Conservation (phyloP, 2,329 filamentous ascomycete species). For the Penicillium sp. region DNA sequence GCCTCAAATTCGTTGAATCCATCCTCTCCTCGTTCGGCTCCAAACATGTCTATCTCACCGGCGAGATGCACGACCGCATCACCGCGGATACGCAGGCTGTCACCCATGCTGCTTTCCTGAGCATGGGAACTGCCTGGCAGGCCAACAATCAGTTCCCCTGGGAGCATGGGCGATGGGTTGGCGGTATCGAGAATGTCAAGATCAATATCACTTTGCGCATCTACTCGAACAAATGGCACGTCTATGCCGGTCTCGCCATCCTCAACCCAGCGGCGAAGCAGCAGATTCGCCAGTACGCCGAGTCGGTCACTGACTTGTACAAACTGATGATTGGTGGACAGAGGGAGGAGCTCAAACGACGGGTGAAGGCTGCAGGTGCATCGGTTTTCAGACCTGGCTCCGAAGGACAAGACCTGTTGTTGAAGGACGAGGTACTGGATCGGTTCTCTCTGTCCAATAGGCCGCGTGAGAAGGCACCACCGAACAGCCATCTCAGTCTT, state of each 20-base stretch:
- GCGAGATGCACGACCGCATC: constrained; percentile 88
- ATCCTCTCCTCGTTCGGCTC: constrained; percentile 81
- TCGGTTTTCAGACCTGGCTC: constrained; percentile 60
- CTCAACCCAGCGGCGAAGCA: constrained; percentile 87
- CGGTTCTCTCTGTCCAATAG: constrained; percentile 77
- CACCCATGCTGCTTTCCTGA: constrained; percentile 93
- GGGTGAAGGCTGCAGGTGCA: constrained; percentile 77
- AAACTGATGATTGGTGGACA: constrained; percentile 94
- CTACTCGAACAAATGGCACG: constrained; percentile 99
- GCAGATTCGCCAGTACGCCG: constrained; percentile 92
- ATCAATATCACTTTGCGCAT: constrained; percentile 97
- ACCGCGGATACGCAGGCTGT: constrained; percentile 98
- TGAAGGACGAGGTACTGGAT: constrained; percentile 78
- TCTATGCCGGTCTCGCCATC: constrained; percentile 95
- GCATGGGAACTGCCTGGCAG: constrained; percentile 97
- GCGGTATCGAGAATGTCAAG: constrained; percentile 98
- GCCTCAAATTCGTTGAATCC: constrained; percentile 72
- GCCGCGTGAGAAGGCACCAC: constrained; percentile 63
- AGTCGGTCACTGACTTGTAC: constrained; percentile 88
- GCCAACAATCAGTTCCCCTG: constrained; percentile 94
- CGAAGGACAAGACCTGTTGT: constrained; percentile 63
- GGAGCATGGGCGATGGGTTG: constrained; percentile 93
- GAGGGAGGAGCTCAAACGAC: constrained; percentile 65
- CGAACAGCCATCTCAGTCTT: constrained; percentile 88
- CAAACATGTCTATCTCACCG: constrained; percentile 82